phyloP scores from a whole-genome alignment of 495 filamentous ascomycete species.

The Sabuloglossum arenarium region DNA sequence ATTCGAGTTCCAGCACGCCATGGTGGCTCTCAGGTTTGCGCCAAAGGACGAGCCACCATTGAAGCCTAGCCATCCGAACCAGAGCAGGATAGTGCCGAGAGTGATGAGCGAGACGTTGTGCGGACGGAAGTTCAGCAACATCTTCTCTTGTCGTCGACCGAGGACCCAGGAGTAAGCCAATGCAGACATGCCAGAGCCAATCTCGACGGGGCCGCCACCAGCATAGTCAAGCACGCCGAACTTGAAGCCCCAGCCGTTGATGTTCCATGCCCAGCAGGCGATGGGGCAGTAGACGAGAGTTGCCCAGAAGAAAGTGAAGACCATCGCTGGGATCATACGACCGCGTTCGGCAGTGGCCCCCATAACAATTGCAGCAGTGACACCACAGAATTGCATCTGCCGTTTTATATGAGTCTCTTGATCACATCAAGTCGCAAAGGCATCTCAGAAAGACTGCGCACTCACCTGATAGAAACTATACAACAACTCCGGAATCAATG shows the following conservation, averaged over 20 bases:
- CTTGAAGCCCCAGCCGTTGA: conserved; percentile 78
- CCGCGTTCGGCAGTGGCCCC: conserved; percentile 87
- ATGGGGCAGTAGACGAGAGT: conserved; percentile 94
- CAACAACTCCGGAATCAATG: conserved; percentile 39
- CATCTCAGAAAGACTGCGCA: too few relatives aligned
- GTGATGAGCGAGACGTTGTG: conserved; percentile 98
- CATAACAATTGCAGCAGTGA: conserved; percentile 82
- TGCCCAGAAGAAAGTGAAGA: conserved; percentile 90
- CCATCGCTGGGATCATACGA: conserved; percentile 82
- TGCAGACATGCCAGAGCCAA: conserved; percentile 79
- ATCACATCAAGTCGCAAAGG: too few relatives aligned
- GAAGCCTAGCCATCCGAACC: conserved; percentile 98
- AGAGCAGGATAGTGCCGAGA: conserved; percentile 83
- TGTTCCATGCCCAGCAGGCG: conserved; percentile 89
- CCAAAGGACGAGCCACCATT: conserved; percentile 96
- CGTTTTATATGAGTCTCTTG: conserved; percentile 6
- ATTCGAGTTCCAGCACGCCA: conserved; percentile 97
- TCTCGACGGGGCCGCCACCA: conserved; percentile 94
- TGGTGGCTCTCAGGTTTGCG: conserved; percentile 80
- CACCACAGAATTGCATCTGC: conserved; percentile 89
- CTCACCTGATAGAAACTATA: conserved; percentile 50
- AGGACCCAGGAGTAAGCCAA: conserved; percentile 91
- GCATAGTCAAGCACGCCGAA: conserved; percentile 95
- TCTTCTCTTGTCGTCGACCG: conserved; percentile 92
- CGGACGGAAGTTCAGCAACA: conserved; percentile 90